Conservation (phyloP, 345 rosid genomes). For the Boechera stricta region DNA sequence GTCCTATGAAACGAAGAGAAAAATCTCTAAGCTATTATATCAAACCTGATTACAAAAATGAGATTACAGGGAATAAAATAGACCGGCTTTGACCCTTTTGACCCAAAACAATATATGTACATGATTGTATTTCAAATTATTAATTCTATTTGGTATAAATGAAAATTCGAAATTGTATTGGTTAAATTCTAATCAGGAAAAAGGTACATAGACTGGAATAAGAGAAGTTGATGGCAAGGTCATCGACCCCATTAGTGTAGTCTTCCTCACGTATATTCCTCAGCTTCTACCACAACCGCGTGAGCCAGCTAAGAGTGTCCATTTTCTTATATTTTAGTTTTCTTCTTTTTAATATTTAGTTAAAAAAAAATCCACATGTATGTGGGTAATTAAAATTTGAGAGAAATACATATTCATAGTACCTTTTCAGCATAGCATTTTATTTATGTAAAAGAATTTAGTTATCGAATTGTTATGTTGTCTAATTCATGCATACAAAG, state of each 20-base stretch:
- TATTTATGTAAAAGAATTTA: background rate
- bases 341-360: background rate
- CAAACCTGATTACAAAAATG: background rate
- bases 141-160: background rate
- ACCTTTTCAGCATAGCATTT: conserved; percentile 3
- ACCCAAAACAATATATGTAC: background rate
- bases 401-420: background rate
- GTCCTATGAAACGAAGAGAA: no score
- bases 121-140: background rate
- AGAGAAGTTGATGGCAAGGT: conserved; percentile 2
- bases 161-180: background rate
- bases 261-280: conserved; percentile 30
- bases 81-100: background rate
- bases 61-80: background rate
- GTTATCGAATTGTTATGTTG: background rate
- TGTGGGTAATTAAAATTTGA: background rate
- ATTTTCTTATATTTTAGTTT: conserved; percentile 5
- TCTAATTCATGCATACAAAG: conserved; percentile 23
- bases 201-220: background rate
- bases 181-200: background rate
- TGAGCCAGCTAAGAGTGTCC: conserved; percentile 24
- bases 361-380: background rate
- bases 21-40: no score
- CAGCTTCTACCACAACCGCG: conserved; percentile 21
- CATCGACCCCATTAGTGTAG: conserved; percentile 8